Conservation (phyloP, 73 alveolate species). For the Effrenium voratum region DNA sequence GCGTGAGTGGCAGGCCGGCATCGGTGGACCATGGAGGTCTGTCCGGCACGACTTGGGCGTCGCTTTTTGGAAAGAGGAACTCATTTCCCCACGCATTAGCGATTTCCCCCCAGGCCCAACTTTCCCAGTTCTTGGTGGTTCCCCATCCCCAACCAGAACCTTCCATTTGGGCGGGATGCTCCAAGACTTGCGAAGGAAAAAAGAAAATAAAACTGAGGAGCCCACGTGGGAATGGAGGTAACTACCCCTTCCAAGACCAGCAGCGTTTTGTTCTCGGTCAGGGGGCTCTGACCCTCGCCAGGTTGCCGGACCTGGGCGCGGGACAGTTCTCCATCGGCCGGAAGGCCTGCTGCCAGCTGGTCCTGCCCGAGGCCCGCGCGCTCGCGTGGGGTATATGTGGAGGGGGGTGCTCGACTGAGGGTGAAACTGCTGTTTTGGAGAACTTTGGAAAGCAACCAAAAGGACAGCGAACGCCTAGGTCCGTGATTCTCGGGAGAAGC, state of each 20-base stretch:
- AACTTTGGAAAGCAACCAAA: too few species aligned
- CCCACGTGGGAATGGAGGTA: background rate
- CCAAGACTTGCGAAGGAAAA: background rate
- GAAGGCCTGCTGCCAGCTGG: slow-evolving; percentile 89
- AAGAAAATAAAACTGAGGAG: background rate
- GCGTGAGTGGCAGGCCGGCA: background rate
- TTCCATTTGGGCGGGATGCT: background rate
- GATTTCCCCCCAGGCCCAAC: too few species aligned
- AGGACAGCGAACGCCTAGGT: too few species aligned
- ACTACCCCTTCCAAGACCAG: background rate
- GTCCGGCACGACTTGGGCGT: background rate
- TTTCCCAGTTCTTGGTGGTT: too few species aligned
- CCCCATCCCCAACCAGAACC: too few species aligned
- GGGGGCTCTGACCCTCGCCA: background rate
- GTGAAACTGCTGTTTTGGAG: too few species aligned
- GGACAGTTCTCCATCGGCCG: slow-evolving; percentile 75
- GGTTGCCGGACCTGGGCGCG: slow-evolving; percentile 27
- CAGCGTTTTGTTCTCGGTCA: background rate
- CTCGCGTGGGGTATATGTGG: too few species aligned
- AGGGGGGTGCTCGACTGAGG: too few species aligned
- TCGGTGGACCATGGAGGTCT: slow-evolving; percentile 13
- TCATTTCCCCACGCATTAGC: too few species aligned
- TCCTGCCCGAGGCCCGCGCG: slow-evolving; percentile 69
- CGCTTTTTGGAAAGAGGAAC: too few species aligned
- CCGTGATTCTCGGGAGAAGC: too few species aligned